These are phyloP conservation scores for Penicillium macrosclerotiorum DNA, from an alignment of 495 filamentous ascomycete genomes.

Conservation along the genomic window DNA sequence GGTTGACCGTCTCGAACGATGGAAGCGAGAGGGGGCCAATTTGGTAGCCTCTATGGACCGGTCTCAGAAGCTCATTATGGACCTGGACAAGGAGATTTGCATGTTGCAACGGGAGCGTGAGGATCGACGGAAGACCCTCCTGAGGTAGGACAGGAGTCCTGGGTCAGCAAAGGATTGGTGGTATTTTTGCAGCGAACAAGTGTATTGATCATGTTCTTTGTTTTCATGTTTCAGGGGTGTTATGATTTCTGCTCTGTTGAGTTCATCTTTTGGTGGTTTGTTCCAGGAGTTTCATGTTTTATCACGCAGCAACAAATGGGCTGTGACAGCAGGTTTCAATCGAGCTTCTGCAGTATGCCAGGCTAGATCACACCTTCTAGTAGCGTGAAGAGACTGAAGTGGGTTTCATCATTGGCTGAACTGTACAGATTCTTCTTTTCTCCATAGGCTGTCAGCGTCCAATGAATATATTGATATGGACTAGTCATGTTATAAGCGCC, in stretches of 20 bases:
- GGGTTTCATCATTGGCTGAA: conserved; percentile 17
- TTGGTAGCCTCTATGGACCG: conserved; percentile 80
- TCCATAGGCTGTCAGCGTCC: conserved; percentile 25
- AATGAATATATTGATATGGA: conserved; percentile 30
- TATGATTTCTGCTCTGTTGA: conserved; percentile 18
- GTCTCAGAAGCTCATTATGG: conserved; percentile 60
- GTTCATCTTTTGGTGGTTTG: conserved; percentile 18
- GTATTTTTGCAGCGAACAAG: conserved; percentile 15
- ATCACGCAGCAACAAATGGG: conserved; percentile 22
- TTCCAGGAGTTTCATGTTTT: conserved; percentile 34
- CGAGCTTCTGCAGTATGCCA: conserved; percentile 33
- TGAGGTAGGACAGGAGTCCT: conserved; percentile 21
- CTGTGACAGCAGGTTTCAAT: conserved; percentile 32
- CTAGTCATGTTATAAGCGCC: conserved; percentile 43
- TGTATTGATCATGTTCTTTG: conserved; percentile 20
- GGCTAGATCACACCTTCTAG: conserved; percentile 21
- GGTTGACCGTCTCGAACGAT: conserved; percentile 73
- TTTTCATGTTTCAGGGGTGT: conserved; percentile 15
- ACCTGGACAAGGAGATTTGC: conserved; percentile 63
- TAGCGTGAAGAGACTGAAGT: conserved; percentile 22
- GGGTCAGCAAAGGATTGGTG: conserved; percentile 8
- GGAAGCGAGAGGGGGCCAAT: conserved; percentile 68
- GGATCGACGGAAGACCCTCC: conserved; percentile 33
- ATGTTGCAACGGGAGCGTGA: conserved; percentile 44
- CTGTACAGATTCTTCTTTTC: conserved; percentile 6